Evolutionary conservation across 2,329 filamentous ascomycete genomes (phyloP).

Genomic region (Aspergillus sp.): DNA sequence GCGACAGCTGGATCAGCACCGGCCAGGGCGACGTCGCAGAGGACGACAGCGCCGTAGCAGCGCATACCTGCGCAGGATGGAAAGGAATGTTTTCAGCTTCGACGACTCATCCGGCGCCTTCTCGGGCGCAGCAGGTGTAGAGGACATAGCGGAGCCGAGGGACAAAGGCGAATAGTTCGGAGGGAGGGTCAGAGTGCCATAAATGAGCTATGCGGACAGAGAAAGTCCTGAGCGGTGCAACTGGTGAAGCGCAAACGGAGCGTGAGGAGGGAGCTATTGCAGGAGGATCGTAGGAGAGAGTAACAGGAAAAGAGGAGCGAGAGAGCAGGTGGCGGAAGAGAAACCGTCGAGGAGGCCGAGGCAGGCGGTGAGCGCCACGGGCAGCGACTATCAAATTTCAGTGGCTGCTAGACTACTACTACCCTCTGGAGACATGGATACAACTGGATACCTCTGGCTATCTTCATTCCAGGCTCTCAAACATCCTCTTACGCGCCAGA

Average conservation of each 20-base stretch:
- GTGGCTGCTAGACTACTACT: no score
- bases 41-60: neutral
- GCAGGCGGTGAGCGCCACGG: no score
- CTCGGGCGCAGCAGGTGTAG: slow-evolving; percentile 32
- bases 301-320: neutral
- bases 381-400: no score
- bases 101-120: slow-evolving; percentile 66
- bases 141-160: slow-evolving; percentile 18
- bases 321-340: neutral
- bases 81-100: slow-evolving; percentile 80
- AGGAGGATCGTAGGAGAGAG: no score
- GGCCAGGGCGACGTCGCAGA: slow-evolving; percentile 1
- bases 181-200: slow-evolving; percentile 1
- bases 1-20: slow-evolving; percentile 7
- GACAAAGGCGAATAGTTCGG: neutral
- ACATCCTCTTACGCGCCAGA: slow-evolving; percentile 56
- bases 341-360: no score
- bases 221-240: no score
- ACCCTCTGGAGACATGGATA: no score
- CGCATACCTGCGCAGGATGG: slow-evolving; percentile 75
- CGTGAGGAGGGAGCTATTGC: no score
- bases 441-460: no score
- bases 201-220: slow-evolving; percentile 1
- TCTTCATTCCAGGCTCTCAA: slow-evolving; percentile 34
- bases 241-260: no score